Evolutionary conservation across 2,329 filamentous ascomycete species (phyloP).

Genomic region (Claviceps purpurea): DNA sequence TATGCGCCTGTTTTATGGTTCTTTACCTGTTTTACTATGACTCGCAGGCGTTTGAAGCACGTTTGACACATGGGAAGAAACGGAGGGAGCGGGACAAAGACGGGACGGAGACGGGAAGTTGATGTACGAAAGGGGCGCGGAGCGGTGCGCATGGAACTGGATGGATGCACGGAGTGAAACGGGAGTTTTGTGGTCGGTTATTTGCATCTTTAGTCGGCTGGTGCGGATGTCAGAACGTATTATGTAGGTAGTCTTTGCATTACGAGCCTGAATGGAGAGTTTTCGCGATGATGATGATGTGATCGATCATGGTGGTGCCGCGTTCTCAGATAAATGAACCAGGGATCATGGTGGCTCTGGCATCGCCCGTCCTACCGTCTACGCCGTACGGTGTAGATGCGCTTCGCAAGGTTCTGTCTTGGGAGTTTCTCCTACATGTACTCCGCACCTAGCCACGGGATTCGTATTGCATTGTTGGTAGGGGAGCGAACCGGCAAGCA

Average conservation of each 20-base stretch:
- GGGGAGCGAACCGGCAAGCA: too few species aligned
- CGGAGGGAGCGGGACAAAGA: neutral
- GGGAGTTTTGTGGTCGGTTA: neutral
- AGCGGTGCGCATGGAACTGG: neutral
- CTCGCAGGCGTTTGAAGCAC: neutral
- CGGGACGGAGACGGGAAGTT: neutral
- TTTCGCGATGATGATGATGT: neutral
- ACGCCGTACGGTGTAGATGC: too few species aligned
- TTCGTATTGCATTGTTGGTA: too few species aligned
- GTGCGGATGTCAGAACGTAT: neutral
- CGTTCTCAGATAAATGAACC: neutral
- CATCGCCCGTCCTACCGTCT: too few species aligned
- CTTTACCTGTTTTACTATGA: neutral
- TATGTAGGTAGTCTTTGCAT: neutral
- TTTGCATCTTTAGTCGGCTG: conserved; percentile 2
- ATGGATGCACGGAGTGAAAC: neutral
- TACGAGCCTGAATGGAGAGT: neutral
- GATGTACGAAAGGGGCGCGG: too few species aligned
- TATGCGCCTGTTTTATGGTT: neutral
- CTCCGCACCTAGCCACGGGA: too few species aligned
- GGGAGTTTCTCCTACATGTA: too few species aligned
- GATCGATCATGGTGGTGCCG: neutral
- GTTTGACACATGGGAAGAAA: neutral
- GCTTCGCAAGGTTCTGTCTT: too few species aligned
- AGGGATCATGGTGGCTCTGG: too few species aligned